phyloP scores from a whole-genome alignment of 352 stramenopile species.

The Peronospora belbahrii region DNA sequence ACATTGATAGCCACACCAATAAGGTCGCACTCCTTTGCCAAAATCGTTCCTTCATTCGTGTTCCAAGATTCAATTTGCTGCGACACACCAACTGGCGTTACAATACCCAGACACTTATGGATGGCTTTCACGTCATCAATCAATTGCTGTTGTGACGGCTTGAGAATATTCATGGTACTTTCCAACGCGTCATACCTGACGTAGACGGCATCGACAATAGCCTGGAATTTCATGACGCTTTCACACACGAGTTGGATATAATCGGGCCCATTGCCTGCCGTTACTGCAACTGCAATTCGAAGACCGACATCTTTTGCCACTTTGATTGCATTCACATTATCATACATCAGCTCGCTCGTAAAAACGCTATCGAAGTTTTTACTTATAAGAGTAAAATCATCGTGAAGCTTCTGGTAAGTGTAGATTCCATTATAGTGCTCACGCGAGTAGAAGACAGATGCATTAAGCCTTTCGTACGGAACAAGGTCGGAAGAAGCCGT shows the following conservation, averaged over 20 bases:
- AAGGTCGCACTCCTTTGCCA: conserved; percentile 27
- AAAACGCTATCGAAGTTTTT: no score
- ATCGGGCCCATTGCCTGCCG: conserved; percentile 33
- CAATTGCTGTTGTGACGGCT: conserved; percentile 45
- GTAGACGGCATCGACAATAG: conserved; percentile 53
- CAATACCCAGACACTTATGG: conserved; percentile 30
- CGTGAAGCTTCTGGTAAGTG: no score
- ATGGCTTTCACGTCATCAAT: conserved; percentile 38
- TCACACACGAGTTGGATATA: conserved; percentile 37
- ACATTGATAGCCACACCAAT: conserved; percentile 41
- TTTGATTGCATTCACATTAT: no score
- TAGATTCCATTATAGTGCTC: no score
- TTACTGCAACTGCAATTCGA: conserved; percentile 38
- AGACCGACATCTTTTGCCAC: no score
- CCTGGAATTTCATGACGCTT: conserved; percentile 44
- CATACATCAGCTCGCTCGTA: no score
- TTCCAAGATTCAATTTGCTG: conserved; percentile 55
- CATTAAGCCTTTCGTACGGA: conserved; percentile 39
- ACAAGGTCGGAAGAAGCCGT: conserved; percentile 17
- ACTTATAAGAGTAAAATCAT: no score
- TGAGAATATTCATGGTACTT: no score
- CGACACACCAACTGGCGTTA: conserved; percentile 53
- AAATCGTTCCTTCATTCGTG: conserved; percentile 13
- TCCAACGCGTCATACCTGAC: conserved; percentile 75
- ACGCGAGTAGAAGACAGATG: no score